Evolutionary conservation across 306 rosid genomes (phyloP), one percentile per base, ranked within the genome.

Genomic region (Prunus campanulata): DNA sequence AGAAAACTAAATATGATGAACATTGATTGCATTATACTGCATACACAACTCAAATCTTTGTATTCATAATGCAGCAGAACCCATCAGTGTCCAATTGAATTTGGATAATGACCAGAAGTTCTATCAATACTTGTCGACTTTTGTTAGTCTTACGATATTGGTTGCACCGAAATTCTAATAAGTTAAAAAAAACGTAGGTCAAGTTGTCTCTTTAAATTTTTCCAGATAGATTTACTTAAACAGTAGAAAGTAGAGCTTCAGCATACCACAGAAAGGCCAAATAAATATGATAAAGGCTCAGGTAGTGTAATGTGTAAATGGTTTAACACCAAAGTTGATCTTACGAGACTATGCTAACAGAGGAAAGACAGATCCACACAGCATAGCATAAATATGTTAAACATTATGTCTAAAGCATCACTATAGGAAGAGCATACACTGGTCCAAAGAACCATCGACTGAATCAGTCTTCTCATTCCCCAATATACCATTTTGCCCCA

Each of bases 401-500:
- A 74, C 68, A 82, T 30, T 79, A 77, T 27, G 57, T 56, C 52
- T 24, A 82, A 82, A 87, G 81, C 85, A 82, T 74, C 81, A 82
- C 69, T 35, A 66, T 69, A 65, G 62, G 85, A 67, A 81, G 85
- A 83, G 85, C 89, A 88, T 89, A 89, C 93, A 78, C 80, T 88
- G 90, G 79, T 88, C 93, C 71, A 70, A 50, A 82, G 96, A 80
- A 85, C 83, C 86, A 78, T 89, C 92, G 76, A 79, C 86, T 75
- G 96, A 80, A 75, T 89, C 91, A 77, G 61, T 82, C 82, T 86
- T 87, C 75, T 88, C 84, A 22, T 87, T 89, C 89, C 90, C 90
- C 83, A 74, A 79, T 81, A 81, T 86, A 82, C 97, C 97, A 80
- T 92, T 96, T 93, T 85, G 90, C 82, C 88, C 93, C 35, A 32